Percentiles rank a stretch among this genome's conserved stretches.
Conservation (phyloP, 371 early-diverging fungal species). For the Mortierella sp. region DNA sequence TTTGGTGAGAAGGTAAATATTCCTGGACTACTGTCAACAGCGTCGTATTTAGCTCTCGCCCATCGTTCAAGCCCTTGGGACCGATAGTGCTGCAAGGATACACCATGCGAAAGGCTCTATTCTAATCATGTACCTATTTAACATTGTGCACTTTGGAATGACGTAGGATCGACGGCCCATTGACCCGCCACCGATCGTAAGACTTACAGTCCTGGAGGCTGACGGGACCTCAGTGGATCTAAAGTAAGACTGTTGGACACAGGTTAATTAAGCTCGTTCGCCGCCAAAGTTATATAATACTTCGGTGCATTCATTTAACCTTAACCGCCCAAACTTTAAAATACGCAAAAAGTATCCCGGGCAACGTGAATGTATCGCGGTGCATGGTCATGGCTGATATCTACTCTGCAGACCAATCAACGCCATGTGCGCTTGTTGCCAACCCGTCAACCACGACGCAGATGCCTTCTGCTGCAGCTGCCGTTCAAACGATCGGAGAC, state of each 20-base stretch:
- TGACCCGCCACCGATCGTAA: conserved; percentile 67
- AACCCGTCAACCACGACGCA: conserved; percentile 56
- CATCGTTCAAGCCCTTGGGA: too few species aligned
- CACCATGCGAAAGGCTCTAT: too few species aligned
- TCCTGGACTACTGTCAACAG: too few species aligned
- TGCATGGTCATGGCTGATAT: conserved; percentile 70
- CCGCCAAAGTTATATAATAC: too few species aligned
- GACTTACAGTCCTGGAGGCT: conserved; percentile 45
- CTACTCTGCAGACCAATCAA: conserved; percentile 57
- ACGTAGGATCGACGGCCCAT: conserved; percentile 67
- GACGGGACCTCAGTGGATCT: conserved; percentile 51
- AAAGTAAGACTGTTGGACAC: conserved; percentile 30
- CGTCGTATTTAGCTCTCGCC: too few species aligned
- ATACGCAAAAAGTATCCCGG: conserved; percentile 9
- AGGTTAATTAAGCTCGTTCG: too few species aligned
- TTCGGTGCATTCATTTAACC: background rate
- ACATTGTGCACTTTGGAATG: too few species aligned
- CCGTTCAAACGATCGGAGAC: conserved; percentile 12
- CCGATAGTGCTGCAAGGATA: too few species aligned
- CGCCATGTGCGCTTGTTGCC: conserved; percentile 61
- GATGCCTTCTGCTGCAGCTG: conserved; percentile 5
- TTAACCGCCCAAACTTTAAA: background rate
- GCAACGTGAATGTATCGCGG: conserved; percentile 61
- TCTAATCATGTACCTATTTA: too few species aligned
- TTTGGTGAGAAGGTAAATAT: conserved; percentile 74